phyloP scores from a whole-genome alignment of 495 filamentous ascomycete species.

The Durotheca rogersii region DNA sequence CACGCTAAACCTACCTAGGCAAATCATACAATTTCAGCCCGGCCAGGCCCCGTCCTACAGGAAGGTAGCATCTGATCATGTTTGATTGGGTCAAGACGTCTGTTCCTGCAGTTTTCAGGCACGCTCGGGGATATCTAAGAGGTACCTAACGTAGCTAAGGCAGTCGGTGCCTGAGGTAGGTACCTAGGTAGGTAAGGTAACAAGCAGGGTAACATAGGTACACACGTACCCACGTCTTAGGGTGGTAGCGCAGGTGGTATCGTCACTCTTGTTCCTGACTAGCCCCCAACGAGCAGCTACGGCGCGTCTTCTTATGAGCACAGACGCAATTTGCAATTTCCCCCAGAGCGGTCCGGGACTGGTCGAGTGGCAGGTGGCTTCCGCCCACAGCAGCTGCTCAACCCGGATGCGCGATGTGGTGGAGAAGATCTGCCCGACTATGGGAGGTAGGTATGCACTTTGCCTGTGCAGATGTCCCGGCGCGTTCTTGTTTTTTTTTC shows the following conservation, averaged over 20 bases:
- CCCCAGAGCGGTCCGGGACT: slow-evolving; percentile 27
- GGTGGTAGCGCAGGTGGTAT: background rate
- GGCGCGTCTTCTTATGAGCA: background rate
- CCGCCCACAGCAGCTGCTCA: background rate
- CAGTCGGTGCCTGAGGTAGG: background rate
- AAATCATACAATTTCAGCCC: slow-evolving; percentile 30
- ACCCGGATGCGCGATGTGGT: slow-evolving; percentile 11
- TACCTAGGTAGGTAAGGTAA: background rate
- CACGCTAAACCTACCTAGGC: too few relatives aligned
- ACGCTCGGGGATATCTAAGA: too few relatives aligned
- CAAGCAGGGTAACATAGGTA: too few relatives aligned
- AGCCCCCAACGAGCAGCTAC: slow-evolving; percentile 11
- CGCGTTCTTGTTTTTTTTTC: too few relatives aligned
- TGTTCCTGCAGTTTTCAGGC: slow-evolving; percentile 24
- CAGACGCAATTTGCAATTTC: slow-evolving; percentile 24
- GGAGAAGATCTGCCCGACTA: slow-evolving; percentile 31
- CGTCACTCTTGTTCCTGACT: slow-evolving; percentile 23
- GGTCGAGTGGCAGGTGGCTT: slow-evolving; percentile 4
- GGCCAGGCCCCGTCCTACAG: slow-evolving; percentile 13
- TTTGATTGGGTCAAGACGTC: slow-evolving; percentile 3
- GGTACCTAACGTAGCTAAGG: background rate
- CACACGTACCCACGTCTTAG: too few relatives aligned
- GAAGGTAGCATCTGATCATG: slow-evolving; percentile 14
- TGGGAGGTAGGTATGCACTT: too few relatives aligned
- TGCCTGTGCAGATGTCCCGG: too few relatives aligned